These are phyloP conservation scores for Chlamydomonas urium DNA, from an alignment of 139 green algal genomes.

Conservation along the genomic window DNA sequence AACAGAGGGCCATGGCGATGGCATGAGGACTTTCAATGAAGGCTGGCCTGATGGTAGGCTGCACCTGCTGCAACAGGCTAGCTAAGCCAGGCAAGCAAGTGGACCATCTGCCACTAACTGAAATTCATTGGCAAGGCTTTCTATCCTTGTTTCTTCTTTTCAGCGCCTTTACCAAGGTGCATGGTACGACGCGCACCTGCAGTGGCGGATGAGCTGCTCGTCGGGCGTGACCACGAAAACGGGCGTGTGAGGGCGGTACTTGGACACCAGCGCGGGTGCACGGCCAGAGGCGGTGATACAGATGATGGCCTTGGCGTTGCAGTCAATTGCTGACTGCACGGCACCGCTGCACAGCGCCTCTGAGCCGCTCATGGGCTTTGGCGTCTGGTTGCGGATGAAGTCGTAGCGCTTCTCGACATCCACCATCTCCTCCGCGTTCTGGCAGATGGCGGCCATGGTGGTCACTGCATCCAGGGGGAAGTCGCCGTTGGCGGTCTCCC, in stretches of 20 bases:
- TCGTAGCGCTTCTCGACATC: slow-evolving; percentile 54
- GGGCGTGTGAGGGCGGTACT: slow-evolving; percentile 51
- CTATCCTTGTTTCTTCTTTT: too few species aligned
- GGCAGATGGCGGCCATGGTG: slow-evolving; percentile 70
- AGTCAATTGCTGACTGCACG: slow-evolving; percentile 61
- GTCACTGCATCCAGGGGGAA: slow-evolving; percentile 61
- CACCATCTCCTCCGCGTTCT: slow-evolving; percentile 65
- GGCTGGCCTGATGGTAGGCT: too few species aligned
- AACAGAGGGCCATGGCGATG: too few species aligned
- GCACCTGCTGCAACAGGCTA: too few species aligned
- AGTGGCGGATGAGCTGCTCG: slow-evolving; percentile 41
- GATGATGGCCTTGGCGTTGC: slow-evolving; percentile 58
- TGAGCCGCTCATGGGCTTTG: slow-evolving; percentile 45
- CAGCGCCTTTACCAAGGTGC: too few species aligned
- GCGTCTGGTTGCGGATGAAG: slow-evolving; percentile 53
- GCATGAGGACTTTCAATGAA: too few species aligned
- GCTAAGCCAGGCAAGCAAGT: too few species aligned
- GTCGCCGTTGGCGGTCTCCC: slow-evolving; percentile 69
- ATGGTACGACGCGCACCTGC: slow-evolving; percentile 25
- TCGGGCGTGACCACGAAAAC: slow-evolving; percentile 50
- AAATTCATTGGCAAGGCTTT: too few species aligned
- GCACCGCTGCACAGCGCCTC: slow-evolving; percentile 46
- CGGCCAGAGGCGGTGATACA: slow-evolving; percentile 48
- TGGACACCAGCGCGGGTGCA: slow-evolving; percentile 44
- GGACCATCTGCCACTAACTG: too few species aligned